Evolutionary conservation across 2,329 filamentous ascomycete genomes (phyloP), one percentile per base, ranked within the genome.

Genomic region (Colletotrichum tofieldiae): DNA sequence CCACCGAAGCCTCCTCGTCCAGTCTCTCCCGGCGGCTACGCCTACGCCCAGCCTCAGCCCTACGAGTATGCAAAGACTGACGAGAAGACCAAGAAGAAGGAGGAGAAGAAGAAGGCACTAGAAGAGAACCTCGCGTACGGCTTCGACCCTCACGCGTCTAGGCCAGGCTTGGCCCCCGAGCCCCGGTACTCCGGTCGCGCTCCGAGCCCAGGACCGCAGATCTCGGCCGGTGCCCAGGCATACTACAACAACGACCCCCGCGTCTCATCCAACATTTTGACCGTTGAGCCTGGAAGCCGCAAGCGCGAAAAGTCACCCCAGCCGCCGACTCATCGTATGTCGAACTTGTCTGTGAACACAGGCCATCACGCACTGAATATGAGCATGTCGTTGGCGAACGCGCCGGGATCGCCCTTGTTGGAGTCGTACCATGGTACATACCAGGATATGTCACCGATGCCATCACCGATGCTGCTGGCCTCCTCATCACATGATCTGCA

Each of bases 381-480:
- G 26, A 79, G 77, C 62, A 74, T 85, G 61, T 86, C 88, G 16
- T 80, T 91, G 1, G 84, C 88, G 2, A 84, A 85, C 29, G 88
- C 94, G 1, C 94, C 95, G 0, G 90, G 90, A 1, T 98, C 94
- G 74, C 96, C 96, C 0, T 86, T 98, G 61, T 89, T 98, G 2
- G 96, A 98, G 82, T 92, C 96, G 0, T 98, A 98, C 82, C 93
- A 92, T 74, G 96, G 96, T 49, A 98, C 95, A 0, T 98, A 97
- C 77, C 96, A 98, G 82, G 94, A 94, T 70, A 93, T 97, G 77
- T 98, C 95, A 0, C 95, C 96, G 0, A 98, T 98, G 94, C 95
- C 95, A 0, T 95, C 95, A 0, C 94, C 95, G 0, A 85, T 95
- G 32, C 86, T 92, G 77, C 78, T 91, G 5, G 81, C 90, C 3